Conservation (phyloP, 768 basidiomycete genomes). For the Suillus variegatus region DNA sequence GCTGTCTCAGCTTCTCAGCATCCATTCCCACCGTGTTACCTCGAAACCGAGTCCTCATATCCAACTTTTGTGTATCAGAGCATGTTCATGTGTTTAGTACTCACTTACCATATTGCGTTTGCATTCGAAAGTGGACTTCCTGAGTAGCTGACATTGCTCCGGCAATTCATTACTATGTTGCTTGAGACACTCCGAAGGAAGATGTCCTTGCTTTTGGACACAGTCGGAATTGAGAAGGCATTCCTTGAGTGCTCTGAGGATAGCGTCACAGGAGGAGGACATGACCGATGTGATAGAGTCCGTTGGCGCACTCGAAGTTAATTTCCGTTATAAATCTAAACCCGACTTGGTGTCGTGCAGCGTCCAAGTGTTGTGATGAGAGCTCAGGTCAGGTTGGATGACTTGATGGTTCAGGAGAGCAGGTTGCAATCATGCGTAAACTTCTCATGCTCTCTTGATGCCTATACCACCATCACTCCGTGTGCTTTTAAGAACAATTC, state of each 20-base stretch:
- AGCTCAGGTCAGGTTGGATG: background rate
- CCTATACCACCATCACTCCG: conserved; percentile 41
- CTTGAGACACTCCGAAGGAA: conserved; percentile 87
- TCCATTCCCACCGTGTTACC: conserved; percentile 67
- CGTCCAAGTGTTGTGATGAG: background rate
- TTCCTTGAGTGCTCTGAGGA: conserved; percentile 77
- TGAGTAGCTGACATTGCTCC: conserved; percentile 73
- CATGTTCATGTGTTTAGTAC: conserved; percentile 2
- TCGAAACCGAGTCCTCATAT: conserved; percentile 83
- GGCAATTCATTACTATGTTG: conserved; percentile 77
- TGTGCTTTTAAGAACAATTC: conserved; percentile 46
- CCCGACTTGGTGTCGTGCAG: background rate
- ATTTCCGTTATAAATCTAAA: background rate
- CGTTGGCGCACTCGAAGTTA: background rate
- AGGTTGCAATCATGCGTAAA: background rate
- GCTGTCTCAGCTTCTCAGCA: conserved; percentile 15
- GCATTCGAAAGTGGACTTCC: conserved; percentile 86
- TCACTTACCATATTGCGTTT: conserved; percentile 82
- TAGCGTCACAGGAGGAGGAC: conserved; percentile 79
- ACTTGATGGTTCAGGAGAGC: background rate
- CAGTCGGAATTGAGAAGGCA: conserved; percentile 87
- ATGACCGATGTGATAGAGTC: conserved; percentile 36
- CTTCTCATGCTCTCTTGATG: conserved; percentile 20
- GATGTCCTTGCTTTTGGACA: conserved; percentile 71
- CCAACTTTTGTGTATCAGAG: conserved; percentile 47